Conservation (phyloP, 768 basidiomycete genomes). For the Imleria badia region DNA sequence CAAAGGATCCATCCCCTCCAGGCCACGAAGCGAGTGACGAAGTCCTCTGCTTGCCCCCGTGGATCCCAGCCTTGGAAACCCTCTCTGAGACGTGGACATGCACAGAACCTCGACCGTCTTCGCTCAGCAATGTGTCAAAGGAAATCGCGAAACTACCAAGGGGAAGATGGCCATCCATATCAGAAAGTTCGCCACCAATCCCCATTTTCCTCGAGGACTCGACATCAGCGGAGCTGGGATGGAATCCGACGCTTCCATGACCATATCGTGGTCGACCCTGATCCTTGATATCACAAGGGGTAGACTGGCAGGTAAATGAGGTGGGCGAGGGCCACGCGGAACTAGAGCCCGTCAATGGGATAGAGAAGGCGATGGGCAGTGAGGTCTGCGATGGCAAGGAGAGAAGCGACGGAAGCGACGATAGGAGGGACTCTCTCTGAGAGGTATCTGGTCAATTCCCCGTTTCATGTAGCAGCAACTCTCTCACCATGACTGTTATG, state of each 20-base stretch:
- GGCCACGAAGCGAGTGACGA: slow-evolving; percentile 29
- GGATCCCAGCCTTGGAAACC: slow-evolving; percentile 17
- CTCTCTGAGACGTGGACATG: slow-evolving; percentile 63
- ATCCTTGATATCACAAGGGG: slow-evolving; percentile 47
- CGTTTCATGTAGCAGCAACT: neutral
- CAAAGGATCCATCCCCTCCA: slow-evolving; percentile 18
- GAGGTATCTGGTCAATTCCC: slow-evolving; percentile 14
- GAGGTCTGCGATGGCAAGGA: slow-evolving; percentile 61
- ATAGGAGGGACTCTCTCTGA: slow-evolving; percentile 67
- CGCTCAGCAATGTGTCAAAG: slow-evolving; percentile 62
- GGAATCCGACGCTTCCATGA: slow-evolving; percentile 41
- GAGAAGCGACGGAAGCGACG: slow-evolving; percentile 72
- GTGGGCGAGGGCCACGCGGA: slow-evolving; percentile 40
- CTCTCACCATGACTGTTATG: slow-evolving; percentile 66
- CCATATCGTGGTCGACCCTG: slow-evolving; percentile 53
- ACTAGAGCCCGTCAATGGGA: slow-evolving; percentile 43
- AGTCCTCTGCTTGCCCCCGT: slow-evolving; percentile 16
- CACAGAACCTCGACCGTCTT: slow-evolving; percentile 72
- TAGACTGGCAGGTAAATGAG: slow-evolving; percentile 43
- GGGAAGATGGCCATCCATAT: slow-evolving; percentile 43
- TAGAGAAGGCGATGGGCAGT: slow-evolving; percentile 54
- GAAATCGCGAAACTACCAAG: slow-evolving; percentile 68
- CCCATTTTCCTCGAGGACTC: slow-evolving; percentile 29
- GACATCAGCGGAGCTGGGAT: slow-evolving; percentile 44
- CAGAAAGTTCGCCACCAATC: slow-evolving; percentile 35